phyloP scores from a whole-genome alignment of 2,329 filamentous ascomycete genomes.

The Huntiella decipiens region DNA sequence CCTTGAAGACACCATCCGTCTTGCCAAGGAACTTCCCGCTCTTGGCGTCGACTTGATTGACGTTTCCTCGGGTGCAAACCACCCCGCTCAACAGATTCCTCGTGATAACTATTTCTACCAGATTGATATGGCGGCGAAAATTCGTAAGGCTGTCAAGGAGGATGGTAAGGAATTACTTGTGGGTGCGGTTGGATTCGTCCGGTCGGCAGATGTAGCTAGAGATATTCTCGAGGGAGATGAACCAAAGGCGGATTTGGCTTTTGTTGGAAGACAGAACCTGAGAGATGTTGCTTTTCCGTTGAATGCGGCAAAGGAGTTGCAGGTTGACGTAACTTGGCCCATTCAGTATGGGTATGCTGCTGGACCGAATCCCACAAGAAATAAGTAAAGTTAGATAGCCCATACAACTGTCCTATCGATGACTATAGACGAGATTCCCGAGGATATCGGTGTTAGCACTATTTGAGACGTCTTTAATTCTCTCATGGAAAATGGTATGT shows the following conservation, averaged over 20 bases:
- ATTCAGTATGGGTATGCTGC: slow-evolving; percentile 33
- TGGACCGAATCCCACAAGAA: too few relatives aligned
- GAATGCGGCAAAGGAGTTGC: slow-evolving; percentile 51
- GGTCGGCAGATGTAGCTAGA: slow-evolving; percentile 47
- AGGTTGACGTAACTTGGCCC: slow-evolving; percentile 51
- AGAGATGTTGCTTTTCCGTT: slow-evolving; percentile 66
- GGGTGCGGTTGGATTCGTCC: slow-evolving; percentile 57
- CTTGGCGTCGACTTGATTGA: slow-evolving; percentile 69
- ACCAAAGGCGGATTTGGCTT: slow-evolving; percentile 46
- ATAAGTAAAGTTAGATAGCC: too few relatives aligned
- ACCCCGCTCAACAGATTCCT: slow-evolving; percentile 39
- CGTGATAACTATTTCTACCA: slow-evolving; percentile 51
- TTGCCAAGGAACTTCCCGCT: slow-evolving; percentile 49
- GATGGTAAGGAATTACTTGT: slow-evolving; percentile 39
- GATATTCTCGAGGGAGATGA: slow-evolving; percentile 29
- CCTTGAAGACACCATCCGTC: slow-evolving; percentile 31
- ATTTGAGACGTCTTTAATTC: too few relatives aligned
- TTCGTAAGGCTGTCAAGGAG: slow-evolving; percentile 44
- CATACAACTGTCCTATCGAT: too few relatives aligned
- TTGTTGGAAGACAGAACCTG: slow-evolving; percentile 59
- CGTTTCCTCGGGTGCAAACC: slow-evolving; percentile 58
- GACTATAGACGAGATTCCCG: too few relatives aligned
- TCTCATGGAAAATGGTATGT: too few relatives aligned
- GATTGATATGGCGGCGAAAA: slow-evolving; percentile 47
- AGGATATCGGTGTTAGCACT: too few relatives aligned